These are phyloP conservation scores for Phytophthora nicotianae DNA, from an alignment of 352 stramenopile species.

Conservation along the genomic window DNA sequence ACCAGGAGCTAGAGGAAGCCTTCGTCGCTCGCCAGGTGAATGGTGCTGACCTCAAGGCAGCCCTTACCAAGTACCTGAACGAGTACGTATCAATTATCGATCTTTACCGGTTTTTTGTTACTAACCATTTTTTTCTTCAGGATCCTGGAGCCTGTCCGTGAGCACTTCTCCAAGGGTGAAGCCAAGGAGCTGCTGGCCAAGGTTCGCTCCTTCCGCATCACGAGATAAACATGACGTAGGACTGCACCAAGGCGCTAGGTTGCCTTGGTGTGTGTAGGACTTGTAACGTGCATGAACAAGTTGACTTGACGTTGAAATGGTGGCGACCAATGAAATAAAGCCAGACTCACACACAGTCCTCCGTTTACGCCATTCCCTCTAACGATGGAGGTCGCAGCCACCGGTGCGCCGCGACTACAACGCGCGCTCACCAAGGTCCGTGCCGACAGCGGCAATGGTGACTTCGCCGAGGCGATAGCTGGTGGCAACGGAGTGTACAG, in stretches of 20 bases:
- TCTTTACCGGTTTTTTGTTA: not conserved
- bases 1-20: constrained; percentile 91
- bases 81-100: constrained; percentile 58
- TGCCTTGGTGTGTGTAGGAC: constrained; percentile 8
- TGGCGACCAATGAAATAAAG: constrained; percentile 22
- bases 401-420: constrained; percentile 24
- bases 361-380: not conserved
- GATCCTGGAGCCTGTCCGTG: constrained; percentile 96
- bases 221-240: constrained; percentile 63
- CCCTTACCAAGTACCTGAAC: constrained; percentile 92
- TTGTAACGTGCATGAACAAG: constrained; percentile 10
- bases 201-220: constrained; percentile 97
- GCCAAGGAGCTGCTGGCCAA: constrained; percentile 95
- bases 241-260: not conserved
- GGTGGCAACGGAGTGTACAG: constrained; percentile 21
- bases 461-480: not conserved
- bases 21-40: constrained; percentile 93
- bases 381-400: constrained; percentile 6
- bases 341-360: constrained; percentile 6
- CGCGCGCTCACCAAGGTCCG: constrained; percentile 36
- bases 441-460: constrained; percentile 15
- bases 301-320: constrained; percentile 12
- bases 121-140: constrained; percentile 38
- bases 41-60: constrained; percentile 94
- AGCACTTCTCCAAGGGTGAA: constrained; percentile 96